These are phyloP conservation scores for Miscanthus sacchariflorus DNA, from an alignment of 202 grass and related monocot species.

Conservation along the genomic window DNA sequence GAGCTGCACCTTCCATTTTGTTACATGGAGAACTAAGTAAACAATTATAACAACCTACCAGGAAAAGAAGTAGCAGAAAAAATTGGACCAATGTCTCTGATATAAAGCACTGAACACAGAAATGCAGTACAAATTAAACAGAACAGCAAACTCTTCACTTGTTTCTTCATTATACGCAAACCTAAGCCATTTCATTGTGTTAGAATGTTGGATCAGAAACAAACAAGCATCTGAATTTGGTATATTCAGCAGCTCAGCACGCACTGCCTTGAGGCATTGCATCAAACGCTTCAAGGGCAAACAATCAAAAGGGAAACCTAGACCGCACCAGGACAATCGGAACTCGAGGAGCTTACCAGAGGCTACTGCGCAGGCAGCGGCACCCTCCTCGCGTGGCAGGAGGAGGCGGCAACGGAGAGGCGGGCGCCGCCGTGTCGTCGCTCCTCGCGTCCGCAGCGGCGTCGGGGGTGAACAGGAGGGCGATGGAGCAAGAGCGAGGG, in stretches of 20 bases:
- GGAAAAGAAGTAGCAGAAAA: too few species aligned
- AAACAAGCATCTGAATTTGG: background rate
- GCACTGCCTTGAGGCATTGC: background rate
- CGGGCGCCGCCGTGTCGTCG: too few species aligned
- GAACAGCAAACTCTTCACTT: background rate
- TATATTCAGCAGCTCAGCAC: background rate
- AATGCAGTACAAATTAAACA: background rate
- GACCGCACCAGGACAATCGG: background rate
- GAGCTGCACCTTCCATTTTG: too few species aligned
- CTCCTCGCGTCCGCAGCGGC: too few species aligned
- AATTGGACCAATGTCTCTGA: too few species aligned
- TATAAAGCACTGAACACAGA: background rate
- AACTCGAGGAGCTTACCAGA: slow-evolving; percentile 23
- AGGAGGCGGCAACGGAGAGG: background rate
- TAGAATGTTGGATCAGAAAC: background rate
- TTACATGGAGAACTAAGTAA: too few species aligned
- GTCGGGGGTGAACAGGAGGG: too few species aligned
- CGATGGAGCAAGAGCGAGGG: too few species aligned
- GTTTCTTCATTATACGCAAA: background rate
- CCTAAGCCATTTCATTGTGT: background rate
- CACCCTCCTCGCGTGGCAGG: background rate
- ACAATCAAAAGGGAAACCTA: background rate
- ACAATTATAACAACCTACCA: too few species aligned
- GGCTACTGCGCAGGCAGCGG: slow-evolving; percentile 12
- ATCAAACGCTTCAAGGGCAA: background rate